These are phyloP conservation scores for Domatiomyces catenatus DNA, from an alignment of 2,329 filamentous ascomycete species.

Conservation along the genomic window DNA sequence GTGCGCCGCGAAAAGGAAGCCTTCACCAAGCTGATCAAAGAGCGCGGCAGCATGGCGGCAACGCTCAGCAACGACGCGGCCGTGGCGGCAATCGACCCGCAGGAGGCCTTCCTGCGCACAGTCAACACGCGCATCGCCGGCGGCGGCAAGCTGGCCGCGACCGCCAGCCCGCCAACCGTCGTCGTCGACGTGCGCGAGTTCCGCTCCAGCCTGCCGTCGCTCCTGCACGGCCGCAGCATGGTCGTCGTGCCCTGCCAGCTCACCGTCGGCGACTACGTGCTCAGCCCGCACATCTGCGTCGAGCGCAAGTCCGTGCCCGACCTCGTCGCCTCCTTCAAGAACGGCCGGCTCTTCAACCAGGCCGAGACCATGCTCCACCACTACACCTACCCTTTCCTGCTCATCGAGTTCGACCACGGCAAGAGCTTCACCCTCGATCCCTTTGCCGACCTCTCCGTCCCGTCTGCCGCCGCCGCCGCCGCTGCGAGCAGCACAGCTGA, in stretches of 20 bases:
- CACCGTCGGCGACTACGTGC: constrained; percentile 89
- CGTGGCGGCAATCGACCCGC: constrained; percentile 47
- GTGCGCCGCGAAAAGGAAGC: constrained; percentile 93
- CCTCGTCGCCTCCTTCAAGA: constrained; percentile 77
- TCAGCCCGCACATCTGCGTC: constrained; percentile 79
- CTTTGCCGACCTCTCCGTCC: constrained; percentile 34
- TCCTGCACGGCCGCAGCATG: constrained; percentile 79
- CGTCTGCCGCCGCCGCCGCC: constrained; percentile 32
- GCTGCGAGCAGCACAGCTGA: constrained; percentile 44
- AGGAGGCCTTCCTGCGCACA: constrained; percentile 84
- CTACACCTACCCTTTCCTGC: constrained; percentile 75
- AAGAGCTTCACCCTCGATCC: constrained; percentile 92
- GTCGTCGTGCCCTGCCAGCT: constrained; percentile 86
- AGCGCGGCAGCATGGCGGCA: constrained; percentile 82
- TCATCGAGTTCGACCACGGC: constrained; percentile 96
- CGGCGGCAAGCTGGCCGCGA: constrained; percentile 69
- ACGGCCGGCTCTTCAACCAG: constrained; percentile 82
- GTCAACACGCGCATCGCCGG: constrained; percentile 95
- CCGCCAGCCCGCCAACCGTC: constrained; percentile 72
- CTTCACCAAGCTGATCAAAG: constrained; percentile 86
- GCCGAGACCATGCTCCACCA: constrained; percentile 87
- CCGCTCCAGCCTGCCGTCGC: constrained; percentile 74
- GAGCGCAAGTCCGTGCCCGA: constrained; percentile 90
- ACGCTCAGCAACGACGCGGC: constrained; percentile 59
- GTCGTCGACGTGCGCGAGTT: constrained; percentile 96